Base-by-base conservation (phyloP, 495 filamentous ascomycete genomes). In the Eremomyces bilateralis region DNA sequence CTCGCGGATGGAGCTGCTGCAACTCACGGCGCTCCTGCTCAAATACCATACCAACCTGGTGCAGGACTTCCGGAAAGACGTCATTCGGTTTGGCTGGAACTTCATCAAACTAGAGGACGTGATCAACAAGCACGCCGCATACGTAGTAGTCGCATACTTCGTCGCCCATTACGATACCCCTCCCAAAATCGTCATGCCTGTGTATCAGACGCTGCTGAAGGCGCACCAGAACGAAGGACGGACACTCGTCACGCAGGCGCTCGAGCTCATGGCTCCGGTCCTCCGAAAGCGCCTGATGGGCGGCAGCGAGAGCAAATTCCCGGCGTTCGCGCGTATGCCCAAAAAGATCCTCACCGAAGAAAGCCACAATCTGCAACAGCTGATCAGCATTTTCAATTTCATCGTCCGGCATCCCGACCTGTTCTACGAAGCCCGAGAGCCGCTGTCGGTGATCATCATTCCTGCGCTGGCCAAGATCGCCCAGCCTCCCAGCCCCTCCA, bases 71-170 rank as follows among this genome's bases (percentile, higher is more conserved):
- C 77, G 90, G 15, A 99, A 95, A 53, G 90, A 99, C 41, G 80
- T 99, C 39, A 95, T 99, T 47, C 94, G 93, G 53, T 95, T 94
- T 52, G 83, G 81, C 3, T 99, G 90, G 90, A 94, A 83, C 19
- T 95, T 88, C 49, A 95, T 95, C 38, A 73, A 80, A 13, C 70
- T 99, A 16, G 90, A 99, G 50, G 90, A 99, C 51, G 79, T 91
- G 40, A 93, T 99, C 61, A 95, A 95, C 60, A 99, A 99, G 49
- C 83, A 95, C 51, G 90, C 84, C 15, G 85, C 90, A 4, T 95
- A 99, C 49, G 84, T 94, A 8, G 67, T 95, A 2, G 91, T 95
- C 42, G 84, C 78, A 5, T 95, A 92, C 53, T 99, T 99, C 60
- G 93, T 95, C 41, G 80, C 81, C 0, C 76, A 88, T 42, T 99